These are phyloP conservation scores for Punica granatum DNA, from an alignment of 345 rosid genomes.

Conservation along the genomic window DNA sequence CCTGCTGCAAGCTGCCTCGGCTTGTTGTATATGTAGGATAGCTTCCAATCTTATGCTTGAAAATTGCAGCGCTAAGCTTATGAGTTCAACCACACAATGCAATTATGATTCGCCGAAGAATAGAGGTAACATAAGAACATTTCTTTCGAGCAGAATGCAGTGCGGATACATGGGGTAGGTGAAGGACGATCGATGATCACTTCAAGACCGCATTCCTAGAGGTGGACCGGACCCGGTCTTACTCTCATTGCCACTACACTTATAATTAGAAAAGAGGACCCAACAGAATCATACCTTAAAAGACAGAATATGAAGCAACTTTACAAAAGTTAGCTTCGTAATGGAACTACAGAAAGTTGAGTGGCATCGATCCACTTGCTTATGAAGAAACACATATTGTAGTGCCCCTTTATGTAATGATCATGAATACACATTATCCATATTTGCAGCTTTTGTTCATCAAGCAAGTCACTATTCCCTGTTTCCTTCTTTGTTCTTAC, in stretches of 20 bases:
- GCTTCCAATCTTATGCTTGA: too few relatives aligned
- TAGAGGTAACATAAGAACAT: neutral
- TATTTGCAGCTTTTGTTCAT: constrained; percentile 1
- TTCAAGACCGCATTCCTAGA: neutral
- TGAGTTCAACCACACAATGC: too few relatives aligned
- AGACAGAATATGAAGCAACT: neutral
- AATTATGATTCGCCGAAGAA: too few relatives aligned
- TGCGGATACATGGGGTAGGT: neutral
- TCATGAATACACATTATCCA: neutral
- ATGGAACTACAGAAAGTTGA: neutral
- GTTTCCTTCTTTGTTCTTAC: neutral
- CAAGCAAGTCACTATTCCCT: neutral
- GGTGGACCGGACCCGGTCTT: neutral
- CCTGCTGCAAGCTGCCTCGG: too few relatives aligned
- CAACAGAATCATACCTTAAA: neutral
- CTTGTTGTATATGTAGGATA: too few relatives aligned
- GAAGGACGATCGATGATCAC: neutral
- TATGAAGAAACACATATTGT: neutral
- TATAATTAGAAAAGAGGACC: neutral
- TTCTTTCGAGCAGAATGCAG: neutral
- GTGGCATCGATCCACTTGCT: neutral
- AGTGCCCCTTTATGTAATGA: neutral
- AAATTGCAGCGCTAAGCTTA: too few relatives aligned
- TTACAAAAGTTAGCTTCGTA: neutral
- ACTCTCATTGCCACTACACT: neutral